Base-by-base conservation (phyloP, 176 grass and related monocot genomes). In the Melocanna baccifera region DNA sequence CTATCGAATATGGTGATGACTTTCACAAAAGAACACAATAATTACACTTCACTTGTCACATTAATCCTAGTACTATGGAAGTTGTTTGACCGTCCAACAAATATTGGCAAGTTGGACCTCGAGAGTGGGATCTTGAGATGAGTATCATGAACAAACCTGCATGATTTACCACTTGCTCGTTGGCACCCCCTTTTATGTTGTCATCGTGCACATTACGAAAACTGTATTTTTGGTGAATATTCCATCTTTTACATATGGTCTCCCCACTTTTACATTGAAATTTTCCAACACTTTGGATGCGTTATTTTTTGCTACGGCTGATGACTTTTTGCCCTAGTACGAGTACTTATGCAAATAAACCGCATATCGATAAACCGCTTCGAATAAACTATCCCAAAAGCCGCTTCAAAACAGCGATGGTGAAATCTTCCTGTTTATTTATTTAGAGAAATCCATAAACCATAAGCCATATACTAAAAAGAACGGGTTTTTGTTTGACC, bases 141-240 rank as follows among this genome's bases (percentile, higher is more conserved):
- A 40, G 51, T 61, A 74, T 85, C 62, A 52, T 12, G 25, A 42
- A 85, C 63, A 62, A 46, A 55, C 5, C 46, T 4, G 82, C 77
- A 80, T 61, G 77, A 62, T 81, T 85, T 81, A 76, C 52, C 78
- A 74, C 68, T 84, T 68, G 18, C 70, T 53, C 18, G 62, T 20
- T 39, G 25, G 36, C 16, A 43, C 28, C 25, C 25, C 1, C 7
- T 46, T 79, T 58, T 52, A 32, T 73, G 58, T 37, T 67, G 59
- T 68, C 36, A 75, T 67, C 48, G 28, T n/a, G 29, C 62, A n/a
- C n/a, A 69, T 84, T 69, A 63, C 72, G 41, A 72, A 53, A 56
- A 14, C 30, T 70, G 7, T 5, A 69, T n/a, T 25, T 61, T 56
- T 26, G 22, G 62, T 73, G 85, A 73, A 73, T 74, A 86, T 81